Conservation (phyloP, 2,329 filamentous ascomycete species). For the Pseudocercospora macadamiae region DNA sequence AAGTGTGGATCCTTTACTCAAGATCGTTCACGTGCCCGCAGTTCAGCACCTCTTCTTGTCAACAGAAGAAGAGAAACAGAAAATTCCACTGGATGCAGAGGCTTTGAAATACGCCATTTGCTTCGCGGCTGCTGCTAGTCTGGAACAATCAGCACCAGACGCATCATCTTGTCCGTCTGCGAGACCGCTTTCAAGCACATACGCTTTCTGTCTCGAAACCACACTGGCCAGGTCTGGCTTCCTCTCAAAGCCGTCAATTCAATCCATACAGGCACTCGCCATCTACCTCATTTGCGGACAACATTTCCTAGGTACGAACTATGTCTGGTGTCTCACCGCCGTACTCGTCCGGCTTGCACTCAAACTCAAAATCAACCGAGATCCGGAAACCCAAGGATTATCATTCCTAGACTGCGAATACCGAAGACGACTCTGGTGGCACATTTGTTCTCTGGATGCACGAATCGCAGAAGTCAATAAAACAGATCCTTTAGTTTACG, state of each 20-base stretch:
- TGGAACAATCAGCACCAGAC: conserved; percentile 10
- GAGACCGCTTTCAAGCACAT: conserved; percentile 14
- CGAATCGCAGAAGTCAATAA: conserved; percentile 22
- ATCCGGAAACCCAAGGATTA: conserved; percentile 23
- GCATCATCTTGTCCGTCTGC: conserved; percentile 8
- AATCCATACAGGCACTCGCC: conserved; percentile 22
- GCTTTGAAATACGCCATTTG: conserved; percentile 25
- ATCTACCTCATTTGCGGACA: conserved; percentile 24
- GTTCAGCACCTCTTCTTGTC: conserved; percentile 22
- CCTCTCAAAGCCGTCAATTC: conserved; percentile 22
- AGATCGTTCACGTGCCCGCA: conserved; percentile 22
- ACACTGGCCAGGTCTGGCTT: conserved; percentile 22
- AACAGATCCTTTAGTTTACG: conserved; percentile 27
- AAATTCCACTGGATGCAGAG: conserved; percentile 14
- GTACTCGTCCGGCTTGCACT: conserved; percentile 24
- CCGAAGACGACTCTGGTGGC: conserved; percentile 29
- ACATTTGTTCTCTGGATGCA: conserved; percentile 28
- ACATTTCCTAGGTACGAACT: conserved; percentile 17
- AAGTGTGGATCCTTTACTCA: conserved; percentile 26
- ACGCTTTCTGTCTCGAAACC: conserved; percentile 19
- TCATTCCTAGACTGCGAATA: conserved; percentile 24
- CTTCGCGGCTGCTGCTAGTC: conserved; percentile 26
- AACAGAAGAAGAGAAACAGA: conserved; percentile 8
- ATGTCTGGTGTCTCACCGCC: conserved; percentile 25
- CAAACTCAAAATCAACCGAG: conserved; percentile 27